phyloP scores from a whole-genome alignment of 306 rosid genomes.

The Rosa multiflora region DNA sequence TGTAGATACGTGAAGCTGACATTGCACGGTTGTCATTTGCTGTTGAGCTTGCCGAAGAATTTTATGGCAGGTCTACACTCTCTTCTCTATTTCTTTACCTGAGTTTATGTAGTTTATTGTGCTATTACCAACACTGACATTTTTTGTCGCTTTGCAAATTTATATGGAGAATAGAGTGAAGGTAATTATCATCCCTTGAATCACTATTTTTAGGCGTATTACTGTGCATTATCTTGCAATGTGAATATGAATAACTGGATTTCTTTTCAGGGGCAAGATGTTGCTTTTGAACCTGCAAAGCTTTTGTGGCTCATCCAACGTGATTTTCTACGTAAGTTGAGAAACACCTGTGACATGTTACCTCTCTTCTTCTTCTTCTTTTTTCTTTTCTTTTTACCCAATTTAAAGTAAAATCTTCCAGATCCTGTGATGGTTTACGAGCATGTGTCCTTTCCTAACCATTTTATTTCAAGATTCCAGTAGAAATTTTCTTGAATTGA shows the following conservation, averaged over 20 bases:
- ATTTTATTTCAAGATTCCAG: background rate
- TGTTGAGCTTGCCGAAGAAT: conserved; percentile 99
- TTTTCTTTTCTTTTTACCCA: background rate
- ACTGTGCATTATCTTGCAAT: background rate
- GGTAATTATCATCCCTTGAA: conserved; percentile 48
- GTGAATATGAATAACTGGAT: conserved; percentile 21
- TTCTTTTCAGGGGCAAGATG: conserved; percentile 78
- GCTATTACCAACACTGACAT: conserved; percentile 37
- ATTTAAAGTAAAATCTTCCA: background rate
- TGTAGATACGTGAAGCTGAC: conserved; percentile 97
- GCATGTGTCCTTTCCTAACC: background rate
- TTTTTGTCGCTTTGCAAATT: conserved; percentile 35
- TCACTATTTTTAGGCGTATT: conserved; percentile 3
- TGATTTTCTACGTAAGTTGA: conserved; percentile 86
- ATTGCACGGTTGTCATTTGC: conserved; percentile 95
- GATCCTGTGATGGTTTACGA: background rate
- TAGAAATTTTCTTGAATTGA: conserved; percentile 13
- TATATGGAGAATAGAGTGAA: conserved; percentile 67
- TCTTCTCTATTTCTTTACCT: background rate
- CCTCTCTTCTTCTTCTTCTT: background rate
- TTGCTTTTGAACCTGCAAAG: conserved; percentile 98
- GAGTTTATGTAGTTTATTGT: background rate
- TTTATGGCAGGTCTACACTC: conserved; percentile 83
- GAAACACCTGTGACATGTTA: conserved; percentile 16
- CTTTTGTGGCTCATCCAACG: conserved; percentile 99